Evolutionary conservation across 129 eudicot genomes (phyloP).

Genomic region (Centella asiatica): DNA sequence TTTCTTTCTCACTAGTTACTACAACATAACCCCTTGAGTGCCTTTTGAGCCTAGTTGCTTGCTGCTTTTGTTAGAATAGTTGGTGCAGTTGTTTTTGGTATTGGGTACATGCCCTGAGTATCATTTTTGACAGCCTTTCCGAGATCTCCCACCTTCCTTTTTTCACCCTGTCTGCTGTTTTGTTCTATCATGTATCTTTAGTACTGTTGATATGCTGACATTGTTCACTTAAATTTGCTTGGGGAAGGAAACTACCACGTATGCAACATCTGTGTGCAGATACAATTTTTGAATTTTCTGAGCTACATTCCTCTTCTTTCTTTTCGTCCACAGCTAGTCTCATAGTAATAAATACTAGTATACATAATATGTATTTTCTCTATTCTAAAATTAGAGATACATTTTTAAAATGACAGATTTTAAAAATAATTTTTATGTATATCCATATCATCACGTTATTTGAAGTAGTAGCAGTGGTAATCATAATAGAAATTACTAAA

Average conservation of each 20-base stretch:
- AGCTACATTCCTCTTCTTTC: background rate
- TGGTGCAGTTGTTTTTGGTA: background rate
- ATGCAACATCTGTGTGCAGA: background rate
- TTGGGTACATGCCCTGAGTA: constrained; percentile 1
- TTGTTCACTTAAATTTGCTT: background rate
- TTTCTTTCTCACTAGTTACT: background rate
- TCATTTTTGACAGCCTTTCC: background rate
- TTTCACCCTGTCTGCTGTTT: background rate
- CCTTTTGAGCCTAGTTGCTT: constrained; percentile 5
- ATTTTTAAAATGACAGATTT: too few species aligned
- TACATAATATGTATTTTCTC: too few species aligned
- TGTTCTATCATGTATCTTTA: background rate
- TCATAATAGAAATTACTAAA: too few species aligned
- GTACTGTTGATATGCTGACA: background rate
- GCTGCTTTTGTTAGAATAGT: background rate
- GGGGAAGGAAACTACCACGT: background rate
- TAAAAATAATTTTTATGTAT: too few species aligned
- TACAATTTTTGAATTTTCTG: background rate
- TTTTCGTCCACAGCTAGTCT: background rate
- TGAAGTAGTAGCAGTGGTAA: too few species aligned
- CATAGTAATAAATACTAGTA: background rate
- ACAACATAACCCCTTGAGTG: background rate
- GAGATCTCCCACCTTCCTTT: constrained; percentile 1
- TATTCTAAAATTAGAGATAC: too few species aligned
- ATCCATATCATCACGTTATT: too few species aligned